These are phyloP conservation scores for Lactarius indigo DNA, from an alignment of 768 basidiomycete species.

Conservation along the genomic window DNA sequence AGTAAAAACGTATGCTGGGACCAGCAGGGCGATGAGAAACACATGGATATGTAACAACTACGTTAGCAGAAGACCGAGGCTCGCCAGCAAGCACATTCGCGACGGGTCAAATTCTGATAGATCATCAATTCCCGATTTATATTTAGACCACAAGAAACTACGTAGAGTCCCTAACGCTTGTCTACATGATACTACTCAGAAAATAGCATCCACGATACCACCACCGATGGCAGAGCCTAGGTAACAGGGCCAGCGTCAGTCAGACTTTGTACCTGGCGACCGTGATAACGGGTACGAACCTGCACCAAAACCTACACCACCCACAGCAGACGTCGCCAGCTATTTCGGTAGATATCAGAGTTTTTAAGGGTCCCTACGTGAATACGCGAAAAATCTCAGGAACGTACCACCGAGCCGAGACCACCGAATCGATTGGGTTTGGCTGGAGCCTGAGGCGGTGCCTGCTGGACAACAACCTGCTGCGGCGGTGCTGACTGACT, in stretches of 20 bases:
- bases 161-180: neutral
- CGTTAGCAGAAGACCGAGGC: neutral
- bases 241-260: slow-evolving; percentile 1
- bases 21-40: slow-evolving; percentile 1
- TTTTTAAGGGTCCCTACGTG: neutral
- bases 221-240: slow-evolving; percentile 51
- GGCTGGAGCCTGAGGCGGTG: slow-evolving; percentile 22
- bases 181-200: slow-evolving; percentile 30
- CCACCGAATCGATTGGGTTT: slow-evolving; percentile 22
- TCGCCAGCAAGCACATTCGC: neutral
- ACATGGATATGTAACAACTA: slow-evolving; percentile 12
- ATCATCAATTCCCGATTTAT: neutral
- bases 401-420: slow-evolving; percentile 18
- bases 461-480: slow-evolving; percentile 25
- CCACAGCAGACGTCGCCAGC: slow-evolving; percentile 42
- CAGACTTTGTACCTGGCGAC: neutral
- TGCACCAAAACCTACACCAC: slow-evolving; percentile 76
- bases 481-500: slow-evolving; percentile 27
- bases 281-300: slow-evolving; percentile 39
- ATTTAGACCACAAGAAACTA: neutral
- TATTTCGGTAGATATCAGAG: slow-evolving; percentile 13
- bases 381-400: neutral
- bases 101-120: neutral
- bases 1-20: neutral
- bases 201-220: slow-evolving; percentile 48